Percentiles rank a stretch among this genome's conserved stretches.
Evolutionary conservation across 106 monocot species (phyloP).

Genomic region (Dendrobium nobile): DNA sequence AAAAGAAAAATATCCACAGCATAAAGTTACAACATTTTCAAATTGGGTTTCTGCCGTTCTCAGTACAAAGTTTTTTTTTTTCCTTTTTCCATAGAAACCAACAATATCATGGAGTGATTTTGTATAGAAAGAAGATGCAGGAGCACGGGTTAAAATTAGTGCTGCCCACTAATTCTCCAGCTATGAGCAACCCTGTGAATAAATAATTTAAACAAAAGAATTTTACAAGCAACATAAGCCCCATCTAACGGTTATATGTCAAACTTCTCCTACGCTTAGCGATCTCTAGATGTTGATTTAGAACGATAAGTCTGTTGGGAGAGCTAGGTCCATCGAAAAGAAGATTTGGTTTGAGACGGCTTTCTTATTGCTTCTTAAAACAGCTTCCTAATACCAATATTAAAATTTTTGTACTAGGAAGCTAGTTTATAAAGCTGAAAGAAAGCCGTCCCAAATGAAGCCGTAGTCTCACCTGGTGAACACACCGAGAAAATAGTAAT

Average conservation of each 20-base stretch:
- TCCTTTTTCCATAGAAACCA: not conserved
- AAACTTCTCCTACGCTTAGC: too few species aligned
- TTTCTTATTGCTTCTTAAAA: too few species aligned
- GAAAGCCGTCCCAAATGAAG: too few species aligned
- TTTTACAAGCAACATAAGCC: not conserved
- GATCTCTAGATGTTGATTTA: not conserved
- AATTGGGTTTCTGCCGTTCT: too few species aligned
- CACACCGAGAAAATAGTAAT: not conserved
- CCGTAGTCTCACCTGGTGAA: not conserved
- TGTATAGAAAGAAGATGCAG: not conserved
- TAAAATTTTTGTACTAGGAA: too few species aligned
- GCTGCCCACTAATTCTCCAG: not conserved
- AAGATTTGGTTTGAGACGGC: not conserved
- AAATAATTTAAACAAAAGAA: constrained; percentile 3
- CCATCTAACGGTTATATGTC: not conserved
- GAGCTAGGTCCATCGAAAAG: not conserved
- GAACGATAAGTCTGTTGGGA: not conserved
- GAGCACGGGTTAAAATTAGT: not conserved
- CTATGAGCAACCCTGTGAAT: constrained; percentile 7
- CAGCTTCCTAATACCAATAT: too few species aligned
- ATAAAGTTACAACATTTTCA: too few species aligned
- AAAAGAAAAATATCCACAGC: too few species aligned
- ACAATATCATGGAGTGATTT: not conserved
- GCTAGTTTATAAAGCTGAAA: too few species aligned
- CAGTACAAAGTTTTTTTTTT: not conserved